These are phyloP conservation scores for Camellia lanceoleosa DNA, from an alignment of 148 eudicot genomes.

Conservation along the genomic window DNA sequence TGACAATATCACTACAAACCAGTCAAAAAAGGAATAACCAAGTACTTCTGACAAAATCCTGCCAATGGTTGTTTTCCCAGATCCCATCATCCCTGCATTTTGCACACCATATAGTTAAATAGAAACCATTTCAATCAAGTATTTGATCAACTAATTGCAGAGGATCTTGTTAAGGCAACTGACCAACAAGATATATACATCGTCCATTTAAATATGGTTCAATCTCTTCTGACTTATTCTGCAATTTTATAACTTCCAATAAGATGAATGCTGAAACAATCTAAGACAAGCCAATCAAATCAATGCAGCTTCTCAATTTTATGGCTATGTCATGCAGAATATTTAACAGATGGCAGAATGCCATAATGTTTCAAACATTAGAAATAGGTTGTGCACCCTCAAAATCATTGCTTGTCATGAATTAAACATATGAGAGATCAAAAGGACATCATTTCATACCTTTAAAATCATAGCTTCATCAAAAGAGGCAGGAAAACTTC, in stretches of 20 bases:
- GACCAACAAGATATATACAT: conserved; percentile 93
- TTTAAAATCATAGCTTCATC: conserved; percentile 53
- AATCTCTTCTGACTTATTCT: conserved; percentile 67
- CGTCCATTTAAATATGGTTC: conserved; percentile 62
- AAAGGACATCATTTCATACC: conserved; percentile 33
- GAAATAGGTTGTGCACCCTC: not conserved
- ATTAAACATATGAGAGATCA: not conserved
- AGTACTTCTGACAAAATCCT: conserved; percentile 72
- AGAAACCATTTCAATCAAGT: not conserved
- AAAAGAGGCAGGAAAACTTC: conserved; percentile 35
- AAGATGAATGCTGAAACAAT: conserved; percentile 11
- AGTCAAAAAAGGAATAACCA: conserved; percentile 77
- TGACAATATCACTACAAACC: conserved; percentile 39
- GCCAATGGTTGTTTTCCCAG: conserved; percentile 96
- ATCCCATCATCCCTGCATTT: conserved; percentile 96
- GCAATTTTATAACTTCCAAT: conserved; percentile 35
- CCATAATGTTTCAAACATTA: not conserved
- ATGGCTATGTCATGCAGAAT: not conserved
- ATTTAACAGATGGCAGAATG: not conserved
- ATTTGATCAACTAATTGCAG: not conserved
- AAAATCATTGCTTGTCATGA: not conserved
- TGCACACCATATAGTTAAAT: not conserved
- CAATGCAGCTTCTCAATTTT: not conserved
- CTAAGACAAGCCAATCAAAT: not conserved
- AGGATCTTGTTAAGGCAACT: conserved; percentile 32